Evolutionary conservation across 441 rosid genomes (phyloP).

Genomic region (Erodium chrysanthum): DNA sequence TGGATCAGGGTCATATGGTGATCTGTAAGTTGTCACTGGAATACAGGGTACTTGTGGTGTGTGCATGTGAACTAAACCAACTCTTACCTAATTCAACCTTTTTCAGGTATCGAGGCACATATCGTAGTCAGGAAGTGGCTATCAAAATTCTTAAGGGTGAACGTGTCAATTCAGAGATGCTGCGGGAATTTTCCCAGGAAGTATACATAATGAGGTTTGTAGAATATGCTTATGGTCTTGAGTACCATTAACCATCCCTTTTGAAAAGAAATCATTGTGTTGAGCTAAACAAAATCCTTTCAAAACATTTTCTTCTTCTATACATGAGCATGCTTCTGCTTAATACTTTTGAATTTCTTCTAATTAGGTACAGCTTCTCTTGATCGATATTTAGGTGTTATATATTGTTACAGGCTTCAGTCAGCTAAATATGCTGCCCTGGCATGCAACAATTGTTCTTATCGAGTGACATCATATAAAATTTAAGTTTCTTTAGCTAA

Average conservation of each 20-base stretch:
- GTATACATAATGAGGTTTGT: constrained; percentile 86
- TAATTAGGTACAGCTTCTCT: background rate
- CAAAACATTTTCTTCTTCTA: background rate
- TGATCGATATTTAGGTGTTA: background rate
- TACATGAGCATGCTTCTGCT: background rate
- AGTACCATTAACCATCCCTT: background rate
- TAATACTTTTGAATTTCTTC: background rate
- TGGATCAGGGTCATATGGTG: constrained; percentile 81
- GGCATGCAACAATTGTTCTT: background rate
- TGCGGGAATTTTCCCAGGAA: constrained; percentile 84
- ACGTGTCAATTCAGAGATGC: constrained; percentile 58
- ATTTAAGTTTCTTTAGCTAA: background rate
- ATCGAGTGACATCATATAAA: background rate
- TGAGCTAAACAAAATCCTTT: background rate
- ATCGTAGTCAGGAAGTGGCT: constrained; percentile 92
- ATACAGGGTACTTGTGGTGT: constrained; percentile 8
- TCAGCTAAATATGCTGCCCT: background rate
- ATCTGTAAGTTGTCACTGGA: constrained; percentile 49
- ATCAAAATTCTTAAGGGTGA: constrained; percentile 82
- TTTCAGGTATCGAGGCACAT: constrained; percentile 69
- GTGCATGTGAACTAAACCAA: background rate
- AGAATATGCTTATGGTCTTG: constrained; percentile 14
- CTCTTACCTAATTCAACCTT: constrained; percentile 17
- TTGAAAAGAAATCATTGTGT: background rate
- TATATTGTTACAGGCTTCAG: background rate